phyloP scores from a whole-genome alignment of 2,329 filamentous ascomycete genomes.

The Simplicillium aogashimaense region DNA sequence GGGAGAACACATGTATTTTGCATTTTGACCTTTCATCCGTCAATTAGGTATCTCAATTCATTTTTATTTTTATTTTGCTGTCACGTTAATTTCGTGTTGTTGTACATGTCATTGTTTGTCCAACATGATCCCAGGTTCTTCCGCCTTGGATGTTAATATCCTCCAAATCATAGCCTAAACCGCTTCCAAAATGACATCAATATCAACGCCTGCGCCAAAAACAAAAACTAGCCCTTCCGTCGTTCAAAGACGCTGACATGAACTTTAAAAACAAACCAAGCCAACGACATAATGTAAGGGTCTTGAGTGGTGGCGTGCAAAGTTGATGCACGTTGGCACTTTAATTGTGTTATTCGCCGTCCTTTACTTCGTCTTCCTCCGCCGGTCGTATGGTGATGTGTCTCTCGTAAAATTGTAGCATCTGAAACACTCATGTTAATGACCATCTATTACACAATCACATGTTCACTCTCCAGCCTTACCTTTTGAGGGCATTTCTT shows the following conservation, averaged over 20 bases:
- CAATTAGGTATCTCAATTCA: no score
- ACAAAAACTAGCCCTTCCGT: neutral
- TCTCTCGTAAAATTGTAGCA: constrained; percentile 49
- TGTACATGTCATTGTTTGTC: no score
- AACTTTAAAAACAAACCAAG: neutral
- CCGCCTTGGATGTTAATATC: no score
- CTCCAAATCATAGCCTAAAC: no score
- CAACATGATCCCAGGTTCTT: no score
- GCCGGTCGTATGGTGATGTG: constrained; percentile 43
- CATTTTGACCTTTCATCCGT: no score
- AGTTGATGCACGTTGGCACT: no score
- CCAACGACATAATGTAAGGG: no score
- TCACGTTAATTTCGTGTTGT: no score
- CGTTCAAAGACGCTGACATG: neutral
- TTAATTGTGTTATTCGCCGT: neutral
- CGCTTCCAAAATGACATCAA: neutral
- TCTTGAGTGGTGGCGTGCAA: no score
- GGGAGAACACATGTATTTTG: no score
- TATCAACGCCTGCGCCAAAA: neutral
- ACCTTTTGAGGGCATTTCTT: constrained; percentile 72
- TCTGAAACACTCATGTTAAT: constrained; percentile 26
- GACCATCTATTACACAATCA: neutral
- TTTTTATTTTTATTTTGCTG: no score
- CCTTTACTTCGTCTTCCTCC: constrained; percentile 14
- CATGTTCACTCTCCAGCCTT: constrained; percentile 10